Percentiles rank a stretch among this genome's conserved stretches.
Conservation (phyloP, 2,329 filamentous ascomycete genomes). For the Aureobasidium sp. region DNA sequence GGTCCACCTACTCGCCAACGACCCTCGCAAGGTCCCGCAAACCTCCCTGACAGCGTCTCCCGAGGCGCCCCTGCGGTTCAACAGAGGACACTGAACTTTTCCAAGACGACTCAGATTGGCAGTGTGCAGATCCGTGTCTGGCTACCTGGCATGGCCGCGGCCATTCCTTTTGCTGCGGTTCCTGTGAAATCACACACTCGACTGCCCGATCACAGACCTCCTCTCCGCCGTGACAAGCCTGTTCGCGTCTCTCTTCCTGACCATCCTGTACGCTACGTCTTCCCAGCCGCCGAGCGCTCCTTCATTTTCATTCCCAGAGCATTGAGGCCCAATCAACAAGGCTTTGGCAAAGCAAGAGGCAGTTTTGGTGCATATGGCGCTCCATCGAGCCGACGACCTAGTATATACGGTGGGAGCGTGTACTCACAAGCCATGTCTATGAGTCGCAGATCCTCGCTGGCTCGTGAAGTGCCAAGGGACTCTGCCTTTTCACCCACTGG, state of each 20-base stretch:
- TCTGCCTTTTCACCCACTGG: slow-evolving; percentile 73
- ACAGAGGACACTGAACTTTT: slow-evolving; percentile 46
- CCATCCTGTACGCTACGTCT: slow-evolving; percentile 76
- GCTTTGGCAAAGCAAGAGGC: slow-evolving; percentile 58
- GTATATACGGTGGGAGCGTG: slow-evolving; percentile 69
- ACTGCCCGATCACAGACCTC: slow-evolving; percentile 88
- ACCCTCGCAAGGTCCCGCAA: not conserved
- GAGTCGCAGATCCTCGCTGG: slow-evolving; percentile 77
- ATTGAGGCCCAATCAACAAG: slow-evolving; percentile 85
- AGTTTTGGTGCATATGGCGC: slow-evolving; percentile 57
- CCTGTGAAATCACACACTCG: slow-evolving; percentile 87
- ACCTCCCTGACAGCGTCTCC: not conserved
- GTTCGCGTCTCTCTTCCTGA: slow-evolving; percentile 86
- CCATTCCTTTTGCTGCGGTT: slow-evolving; percentile 66
- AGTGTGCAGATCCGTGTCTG: slow-evolving; percentile 79
- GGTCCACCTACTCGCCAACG: not conserved
- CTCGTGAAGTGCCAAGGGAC: slow-evolving; percentile 61
- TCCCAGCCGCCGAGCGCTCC: slow-evolving; percentile 80
- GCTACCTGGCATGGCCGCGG: slow-evolving; percentile 66
- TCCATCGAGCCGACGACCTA: slow-evolving; percentile 65
- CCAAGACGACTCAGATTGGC: slow-evolving; percentile 74
- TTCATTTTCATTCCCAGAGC: slow-evolving; percentile 98
- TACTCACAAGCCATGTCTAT: slow-evolving; percentile 85
- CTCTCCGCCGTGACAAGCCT: slow-evolving; percentile 89
- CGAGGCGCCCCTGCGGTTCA: slow-evolving; percentile 15